Conservation (phyloP, 2,329 filamentous ascomycete species). For the Xylaria multiplex region DNA sequence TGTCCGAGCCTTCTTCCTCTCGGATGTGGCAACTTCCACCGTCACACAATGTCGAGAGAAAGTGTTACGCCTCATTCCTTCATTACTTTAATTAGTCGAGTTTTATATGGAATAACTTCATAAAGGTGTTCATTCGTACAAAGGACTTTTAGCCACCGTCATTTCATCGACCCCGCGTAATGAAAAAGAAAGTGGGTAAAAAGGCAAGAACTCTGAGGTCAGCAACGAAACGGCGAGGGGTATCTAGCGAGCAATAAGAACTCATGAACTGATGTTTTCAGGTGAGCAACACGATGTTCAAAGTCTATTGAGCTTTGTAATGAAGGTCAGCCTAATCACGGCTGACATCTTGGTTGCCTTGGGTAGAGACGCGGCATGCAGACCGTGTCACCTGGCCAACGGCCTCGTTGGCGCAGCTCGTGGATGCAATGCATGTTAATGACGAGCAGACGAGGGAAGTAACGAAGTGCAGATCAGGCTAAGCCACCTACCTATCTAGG, state of each 20-base stretch:
- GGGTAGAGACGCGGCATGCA: not conserved
- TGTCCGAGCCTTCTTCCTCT: not conserved
- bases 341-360: not conserved
- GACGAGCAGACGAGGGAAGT: not conserved
- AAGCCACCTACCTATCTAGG: not conserved
- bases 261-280: not conserved
- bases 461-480: constrained; percentile 6
- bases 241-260: not conserved
- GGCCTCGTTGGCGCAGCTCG: constrained; percentile 6
- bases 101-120: not conserved
- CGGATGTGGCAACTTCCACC: not conserved
- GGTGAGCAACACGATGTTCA: not conserved
- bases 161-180: not conserved
- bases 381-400: constrained; percentile 7
- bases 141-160: not conserved
- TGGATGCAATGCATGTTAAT: constrained; percentile 8
- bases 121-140: not conserved
- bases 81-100: not conserved
- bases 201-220: not conserved
- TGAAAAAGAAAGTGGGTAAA: not conserved
- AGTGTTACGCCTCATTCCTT: not conserved
- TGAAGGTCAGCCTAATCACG: not conserved
- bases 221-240: not conserved
- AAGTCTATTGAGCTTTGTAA: not conserved
- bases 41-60: not conserved